Base-by-base conservation (phyloP, 2,329 filamentous ascomycete genomes). In the Beauveria caledonica region DNA sequence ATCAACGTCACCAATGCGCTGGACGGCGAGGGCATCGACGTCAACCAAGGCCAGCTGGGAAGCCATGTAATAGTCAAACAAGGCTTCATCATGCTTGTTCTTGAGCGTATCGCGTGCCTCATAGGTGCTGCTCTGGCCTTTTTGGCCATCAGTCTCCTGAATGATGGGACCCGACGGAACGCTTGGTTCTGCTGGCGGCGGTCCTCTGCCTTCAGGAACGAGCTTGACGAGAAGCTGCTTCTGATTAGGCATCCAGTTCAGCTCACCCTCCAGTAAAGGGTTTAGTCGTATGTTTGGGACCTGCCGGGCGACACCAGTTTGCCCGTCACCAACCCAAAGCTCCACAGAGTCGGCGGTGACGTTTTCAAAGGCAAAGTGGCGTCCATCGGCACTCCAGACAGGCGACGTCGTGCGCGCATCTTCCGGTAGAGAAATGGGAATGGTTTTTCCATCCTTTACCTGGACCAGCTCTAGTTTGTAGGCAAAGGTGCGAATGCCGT, bases 401-500 rank as follows among this genome's bases (percentile, higher is more conserved):
- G 57, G 57, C 17, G n/a, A 6, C 1, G 57, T 59, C 1, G 40
- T 42, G 57, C 57, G 48, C 3, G 57, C 57, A 7, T 53, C 46
- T 4, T 25, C 48, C 6, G 57, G 57, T 3, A 59, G 57, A 6
- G 39, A 25, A 19, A 59, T 25, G 27, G 48, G 21, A 10, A 46
- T 17, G 8, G 19, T 25, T 5, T 44, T 46, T 13, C 49, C 57
- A 27, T 46, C 49, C 23, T 53, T 45, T 25, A 46, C 49, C 33
- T 52, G 48, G 25, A 59, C 36, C n/a, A 59, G 57, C 39, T 52
- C 48, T n/a, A 52, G 8, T 9, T 59, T 59, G n/a, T 59, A 10
- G 39, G 57, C 57, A 50, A 44, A 59, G 8, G 39, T 59, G 7
- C 57, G 57, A 15, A 59, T 59, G 49, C 57, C 57, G 49, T 59